Percentiles rank a stretch among this genome's conserved stretches.
Conservation (phyloP, 2,329 filamentous ascomycete species). For the Aspergillus chevalieri region DNA sequence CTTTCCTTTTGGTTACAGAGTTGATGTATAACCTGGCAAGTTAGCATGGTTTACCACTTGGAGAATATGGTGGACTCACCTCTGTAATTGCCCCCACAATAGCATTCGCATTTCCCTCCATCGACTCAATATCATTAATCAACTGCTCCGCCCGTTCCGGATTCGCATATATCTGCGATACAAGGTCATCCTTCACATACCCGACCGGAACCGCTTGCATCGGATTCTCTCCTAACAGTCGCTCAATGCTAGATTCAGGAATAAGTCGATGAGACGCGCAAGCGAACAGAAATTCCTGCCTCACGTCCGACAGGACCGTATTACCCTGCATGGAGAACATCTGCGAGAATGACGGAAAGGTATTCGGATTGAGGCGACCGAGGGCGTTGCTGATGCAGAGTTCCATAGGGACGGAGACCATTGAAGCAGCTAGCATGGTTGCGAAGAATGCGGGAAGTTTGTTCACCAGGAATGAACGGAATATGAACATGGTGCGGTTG, state of each 20-base stretch:
- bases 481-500: slow-evolving; percentile 57
- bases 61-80: slow-evolving; percentile 37
- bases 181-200: slow-evolving; percentile 70
- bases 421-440: slow-evolving; percentile 52
- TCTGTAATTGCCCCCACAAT: slow-evolving; percentile 73
- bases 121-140: slow-evolving; percentile 75
- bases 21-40: slow-evolving; percentile 44
- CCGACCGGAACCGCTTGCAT: slow-evolving; percentile 70
- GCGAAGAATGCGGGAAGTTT: slow-evolving; percentile 58
- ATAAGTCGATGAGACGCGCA: slow-evolving; percentile 87
- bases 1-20: slow-evolving; percentile 57
- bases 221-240: slow-evolving; percentile 75
- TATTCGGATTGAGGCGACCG: slow-evolving; percentile 55
- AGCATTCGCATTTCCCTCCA: slow-evolving; percentile 86
- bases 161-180: slow-evolving; percentile 71
- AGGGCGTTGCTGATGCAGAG: slow-evolving; percentile 61
- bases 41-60: slow-evolving; percentile 2
- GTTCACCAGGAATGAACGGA: slow-evolving; percentile 83
- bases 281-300: slow-evolving; percentile 79
- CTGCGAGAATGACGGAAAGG: slow-evolving; percentile 59
- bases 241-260: slow-evolving; percentile 67
- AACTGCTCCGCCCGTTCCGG: slow-evolving; percentile 68
- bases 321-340: slow-evolving; percentile 57
- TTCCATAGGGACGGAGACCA: slow-evolving; percentile 56
- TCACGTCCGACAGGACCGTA: slow-evolving; percentile 59